Percentiles rank a stretch among this genome's conserved stretches.
Evolutionary conservation across 2,329 filamentous ascomycete species (phyloP).

Genomic region (Penicillium decumbens): DNA sequence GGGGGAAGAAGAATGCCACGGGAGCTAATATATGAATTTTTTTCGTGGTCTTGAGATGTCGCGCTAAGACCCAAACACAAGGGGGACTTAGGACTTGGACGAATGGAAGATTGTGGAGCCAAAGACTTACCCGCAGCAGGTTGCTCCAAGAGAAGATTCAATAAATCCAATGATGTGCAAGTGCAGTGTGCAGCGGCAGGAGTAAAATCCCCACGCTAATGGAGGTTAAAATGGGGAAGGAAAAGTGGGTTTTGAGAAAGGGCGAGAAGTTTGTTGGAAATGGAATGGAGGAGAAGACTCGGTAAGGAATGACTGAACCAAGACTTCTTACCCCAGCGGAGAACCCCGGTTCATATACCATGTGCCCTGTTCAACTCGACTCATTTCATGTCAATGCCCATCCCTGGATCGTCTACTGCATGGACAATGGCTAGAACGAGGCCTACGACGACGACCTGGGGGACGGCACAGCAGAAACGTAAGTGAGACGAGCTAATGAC

Average conservation of each 20-base stretch:
- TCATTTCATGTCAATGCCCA: background rate
- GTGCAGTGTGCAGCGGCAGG: conserved; percentile 10
- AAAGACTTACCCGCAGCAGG: conserved; percentile 13
- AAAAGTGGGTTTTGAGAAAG: conserved; percentile 10
- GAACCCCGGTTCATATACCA: background rate
- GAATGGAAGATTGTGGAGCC: conserved; percentile 21
- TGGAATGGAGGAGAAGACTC: background rate
- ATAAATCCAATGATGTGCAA: conserved; percentile 25
- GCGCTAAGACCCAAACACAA: background rate
- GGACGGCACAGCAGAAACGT: too few relatives aligned
- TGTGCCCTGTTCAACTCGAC: background rate
- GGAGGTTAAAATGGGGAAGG: conserved; percentile 20
- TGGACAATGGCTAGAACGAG: too few relatives aligned
- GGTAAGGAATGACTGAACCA: background rate
- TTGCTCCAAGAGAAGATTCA: conserved; percentile 2
- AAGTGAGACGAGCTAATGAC: background rate
- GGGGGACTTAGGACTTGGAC: conserved; percentile 3
- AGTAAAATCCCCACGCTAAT: conserved; percentile 8
- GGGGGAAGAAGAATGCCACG: conserved; percentile 6
- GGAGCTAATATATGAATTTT: conserved; percentile 19
- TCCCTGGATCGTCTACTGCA: background rate
- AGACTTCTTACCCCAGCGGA: background rate
- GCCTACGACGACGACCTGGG: too few relatives aligned
- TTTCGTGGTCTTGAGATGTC: background rate
- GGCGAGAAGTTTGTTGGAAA: background rate